Evolutionary conservation across 2,329 filamentous ascomycete species (phyloP).

Genomic region (Microdochium nivale): DNA sequence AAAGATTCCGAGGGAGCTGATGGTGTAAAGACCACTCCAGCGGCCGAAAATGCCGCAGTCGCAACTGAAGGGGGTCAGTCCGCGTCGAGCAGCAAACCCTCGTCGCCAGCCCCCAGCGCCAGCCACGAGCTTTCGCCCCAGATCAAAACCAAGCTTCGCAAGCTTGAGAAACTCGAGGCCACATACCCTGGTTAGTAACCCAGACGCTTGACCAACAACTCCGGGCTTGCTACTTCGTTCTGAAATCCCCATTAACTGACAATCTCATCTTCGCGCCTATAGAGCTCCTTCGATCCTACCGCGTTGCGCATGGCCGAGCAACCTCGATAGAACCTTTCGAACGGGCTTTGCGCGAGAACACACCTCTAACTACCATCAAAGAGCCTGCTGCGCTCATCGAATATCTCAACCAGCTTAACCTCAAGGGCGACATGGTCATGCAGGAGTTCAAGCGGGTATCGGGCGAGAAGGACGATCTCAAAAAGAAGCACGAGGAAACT

Average conservation of each 20-base stretch:
- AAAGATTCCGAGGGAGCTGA: conserved; percentile 9
- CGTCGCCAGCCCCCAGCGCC: conserved; percentile 8
- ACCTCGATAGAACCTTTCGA: conserved; percentile 90
- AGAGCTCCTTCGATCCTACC: conserved; percentile 88
- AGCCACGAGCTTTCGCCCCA: conserved; percentile 61
- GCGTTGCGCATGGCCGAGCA: conserved; percentile 79
- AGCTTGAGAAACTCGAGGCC: conserved; percentile 81
- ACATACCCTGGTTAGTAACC: conserved; percentile 66
- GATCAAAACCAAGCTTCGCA: conserved; percentile 65
- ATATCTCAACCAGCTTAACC: conserved; percentile 78
- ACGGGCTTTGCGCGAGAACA: conserved; percentile 81
- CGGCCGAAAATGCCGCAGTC: conserved; percentile 10
- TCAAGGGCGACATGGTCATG: conserved; percentile 88
- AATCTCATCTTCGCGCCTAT: neutral
- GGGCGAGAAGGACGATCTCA: conserved; percentile 69
- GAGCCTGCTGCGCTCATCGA: conserved; percentile 81
- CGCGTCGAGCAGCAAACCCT: conserved; percentile 2
- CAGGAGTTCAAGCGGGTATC: conserved; percentile 86
- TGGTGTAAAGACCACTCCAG: conserved; percentile 5
- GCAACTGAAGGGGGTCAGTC: conserved; percentile 9
- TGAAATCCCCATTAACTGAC: neutral
- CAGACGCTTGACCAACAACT: neutral
- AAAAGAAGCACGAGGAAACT: conserved; percentile 64
- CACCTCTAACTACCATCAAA: conserved; percentile 77
- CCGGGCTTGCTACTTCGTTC: neutral